Evolutionary conservation across 176 grass and related monocot genomes (phyloP).

Genomic region (Otatea glauca): DNA sequence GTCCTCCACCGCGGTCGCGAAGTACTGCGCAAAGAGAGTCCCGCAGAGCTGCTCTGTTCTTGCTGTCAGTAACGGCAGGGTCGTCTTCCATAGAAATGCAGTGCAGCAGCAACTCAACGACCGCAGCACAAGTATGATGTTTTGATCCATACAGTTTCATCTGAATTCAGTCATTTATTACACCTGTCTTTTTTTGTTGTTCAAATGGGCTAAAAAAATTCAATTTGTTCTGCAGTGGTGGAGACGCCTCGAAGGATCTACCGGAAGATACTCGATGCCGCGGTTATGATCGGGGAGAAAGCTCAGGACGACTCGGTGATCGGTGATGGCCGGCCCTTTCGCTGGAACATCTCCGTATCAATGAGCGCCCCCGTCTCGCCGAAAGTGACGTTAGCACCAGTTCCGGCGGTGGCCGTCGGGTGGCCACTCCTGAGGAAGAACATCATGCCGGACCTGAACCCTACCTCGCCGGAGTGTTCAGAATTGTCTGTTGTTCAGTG

Average conservation of each 20-base stretch:
- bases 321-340: neutral
- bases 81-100: slow-evolving; percentile 63
- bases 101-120: slow-evolving; percentile 8
- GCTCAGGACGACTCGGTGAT: slow-evolving; percentile 38
- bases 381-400: neutral
- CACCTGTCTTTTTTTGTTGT: neutral
- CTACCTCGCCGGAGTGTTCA: slow-evolving; percentile 37
- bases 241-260: slow-evolving; percentile 55
- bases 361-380: slow-evolving; percentile 30
- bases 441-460: slow-evolving; percentile 16
- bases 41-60: slow-evolving; percentile 64
- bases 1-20: slow-evolving; percentile 57
- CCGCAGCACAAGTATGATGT: slow-evolving; percentile 33
- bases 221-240: neutral
- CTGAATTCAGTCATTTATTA: neutral
- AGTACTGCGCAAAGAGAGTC: slow-evolving; percentile 74
- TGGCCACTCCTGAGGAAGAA: slow-evolving; percentile 71
- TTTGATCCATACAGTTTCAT: neutral
- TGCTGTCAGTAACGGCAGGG: slow-evolving; percentile 66
- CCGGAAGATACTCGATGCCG: slow-evolving; percentile 46
- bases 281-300: slow-evolving; percentile 27
- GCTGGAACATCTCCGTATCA: slow-evolving; percentile 32
- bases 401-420: slow-evolving; percentile 33
- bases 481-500: slow-evolving; percentile 77
- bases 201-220: neutral